Evolutionary conservation across 208 protist genomes (phyloP).

Genomic region (Leishmania turanica): DNA sequence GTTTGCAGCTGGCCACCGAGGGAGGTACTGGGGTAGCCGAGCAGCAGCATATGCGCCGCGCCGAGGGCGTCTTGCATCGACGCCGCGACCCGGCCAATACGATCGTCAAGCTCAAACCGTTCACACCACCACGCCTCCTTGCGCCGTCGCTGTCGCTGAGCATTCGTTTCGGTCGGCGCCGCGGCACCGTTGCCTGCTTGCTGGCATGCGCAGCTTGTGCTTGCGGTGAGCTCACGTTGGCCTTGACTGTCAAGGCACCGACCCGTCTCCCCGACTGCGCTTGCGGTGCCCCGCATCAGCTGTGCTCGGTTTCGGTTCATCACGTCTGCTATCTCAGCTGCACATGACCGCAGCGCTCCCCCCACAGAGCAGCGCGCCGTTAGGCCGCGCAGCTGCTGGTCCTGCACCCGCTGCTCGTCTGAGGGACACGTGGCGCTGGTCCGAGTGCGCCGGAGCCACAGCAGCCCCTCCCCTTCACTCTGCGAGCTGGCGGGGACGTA

Average conservation of each 20-base stretch:
- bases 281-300: conserved; percentile 21
- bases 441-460: conserved; percentile 13
- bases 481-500: conserved; percentile 3
- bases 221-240: not conserved
- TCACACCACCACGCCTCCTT: conserved; percentile 40
- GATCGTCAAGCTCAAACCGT: conserved; percentile 31
- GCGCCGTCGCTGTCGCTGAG: not conserved
- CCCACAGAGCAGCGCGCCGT: not conserved
- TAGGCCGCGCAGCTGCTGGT: not conserved
- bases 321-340: conserved; percentile 19
- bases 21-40: conserved; percentile 33
- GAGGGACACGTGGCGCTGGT: not conserved
- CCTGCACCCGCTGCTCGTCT: not conserved
- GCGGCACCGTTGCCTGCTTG: not conserved
- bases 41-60: conserved; percentile 35
- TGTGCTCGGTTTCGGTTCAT: conserved; percentile 31
- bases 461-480: not conserved
- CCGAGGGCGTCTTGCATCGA: conserved; percentile 39
- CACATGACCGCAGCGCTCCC: conserved; percentile 9
- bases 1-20: conserved; percentile 17
- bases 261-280: conserved; percentile 7
- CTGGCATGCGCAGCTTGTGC: not conserved
- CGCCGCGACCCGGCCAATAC: conserved; percentile 26
- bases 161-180: not conserved
- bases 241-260: conserved; percentile 4